Base-by-base conservation (phyloP, 2,329 filamentous ascomycete genomes). In the Fonsecaea pedrosoi region DNA sequence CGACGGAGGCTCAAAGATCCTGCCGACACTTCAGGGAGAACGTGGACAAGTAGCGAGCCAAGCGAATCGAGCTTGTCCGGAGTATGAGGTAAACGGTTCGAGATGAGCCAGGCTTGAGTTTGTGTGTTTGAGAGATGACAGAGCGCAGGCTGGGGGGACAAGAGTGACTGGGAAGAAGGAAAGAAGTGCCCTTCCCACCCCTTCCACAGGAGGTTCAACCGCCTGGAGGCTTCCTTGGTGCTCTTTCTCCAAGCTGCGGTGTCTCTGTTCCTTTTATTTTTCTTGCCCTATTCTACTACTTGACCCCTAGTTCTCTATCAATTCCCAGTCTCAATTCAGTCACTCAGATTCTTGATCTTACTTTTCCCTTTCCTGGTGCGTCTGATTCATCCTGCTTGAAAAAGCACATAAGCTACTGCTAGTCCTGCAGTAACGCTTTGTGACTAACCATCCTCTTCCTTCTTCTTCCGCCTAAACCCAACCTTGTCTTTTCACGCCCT, bases 341-440 rank as follows among this genome's bases (percentile, higher is more conserved):
- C 42, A 15, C 42, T 21, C 42, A 21, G 42, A 15, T 21, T 48
- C 21, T 50, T 50, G 45, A 50, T 50, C 15, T 12, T 40, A 13
- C 13, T 40, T 15, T 40, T 15, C 15, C 4, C 15, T 5, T 15
- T 50, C 42, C 42, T 9, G 9, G 6, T 18, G 3, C 10, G 13
- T 35, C 42, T 48, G 38, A 59, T 34, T 59, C 56, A 50, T 45
- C 40, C 40, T 34, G 57, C 42, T 18, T 37, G 40, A 13, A 45
- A 15, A n/a, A 45, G 5, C 30, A 32, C 30, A 32, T 18, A 37
- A 45, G 40, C 57, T 50, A 60, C 34, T n/a, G 30, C 38, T 60
- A 60, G 57, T 53, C 57, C 37, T 45, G 57, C 57, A 60, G 57
- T 25, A 60, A 60, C 9, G 21, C 10, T 34, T 48, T 45, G 40